phyloP scores from a whole-genome alignment of 1,284 basidiomycete species.

The Inonotus hispidus region DNA sequence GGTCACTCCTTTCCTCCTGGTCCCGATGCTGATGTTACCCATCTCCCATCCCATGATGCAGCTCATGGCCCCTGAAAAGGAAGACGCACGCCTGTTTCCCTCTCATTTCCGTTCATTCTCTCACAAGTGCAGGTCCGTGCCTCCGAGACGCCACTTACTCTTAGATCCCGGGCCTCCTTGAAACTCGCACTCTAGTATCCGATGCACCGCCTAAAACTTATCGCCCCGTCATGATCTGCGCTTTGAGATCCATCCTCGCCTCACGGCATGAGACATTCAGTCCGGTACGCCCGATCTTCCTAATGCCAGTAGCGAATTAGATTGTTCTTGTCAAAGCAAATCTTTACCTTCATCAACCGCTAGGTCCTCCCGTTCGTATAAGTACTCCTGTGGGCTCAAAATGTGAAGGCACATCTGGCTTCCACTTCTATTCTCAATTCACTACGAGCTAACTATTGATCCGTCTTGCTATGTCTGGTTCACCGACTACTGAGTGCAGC shows the following conservation, averaged over 20 bases:
- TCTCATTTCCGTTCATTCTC: not conserved
- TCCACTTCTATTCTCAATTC: not conserved
- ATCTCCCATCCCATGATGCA: conserved; percentile 1
- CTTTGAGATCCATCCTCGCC: conserved; percentile 6
- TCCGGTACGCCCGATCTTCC: conserved; percentile 16
- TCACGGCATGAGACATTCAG: conserved; percentile 9
- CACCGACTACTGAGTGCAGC: not conserved
- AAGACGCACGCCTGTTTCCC: not conserved
- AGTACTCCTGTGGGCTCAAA: not conserved
- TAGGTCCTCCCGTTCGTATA: conserved; percentile 9
- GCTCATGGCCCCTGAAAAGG: not conserved
- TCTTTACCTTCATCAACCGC: conserved; percentile 1
- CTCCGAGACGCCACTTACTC: conserved; percentile 8
- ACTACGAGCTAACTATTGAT: not conserved
- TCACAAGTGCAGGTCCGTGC: not conserved
- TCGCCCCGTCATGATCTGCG: conserved; percentile 13
- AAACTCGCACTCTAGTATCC: conserved; percentile 10
- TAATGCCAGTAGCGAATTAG: conserved; percentile 7
- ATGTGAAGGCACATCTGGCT: not conserved
- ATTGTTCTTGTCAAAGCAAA: conserved; percentile 1
- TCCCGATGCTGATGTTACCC: not conserved
- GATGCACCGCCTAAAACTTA: conserved; percentile 11
- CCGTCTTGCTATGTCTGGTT: not conserved
- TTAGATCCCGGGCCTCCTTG: conserved; percentile 5
- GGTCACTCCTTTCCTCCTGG: conserved; percentile 1